A percentile compares a stretch with the other conserved stretches of the same genome.
Conservation (phyloP, 2,329 filamentous ascomycete genomes). For the Claviceps sp. region DNA sequence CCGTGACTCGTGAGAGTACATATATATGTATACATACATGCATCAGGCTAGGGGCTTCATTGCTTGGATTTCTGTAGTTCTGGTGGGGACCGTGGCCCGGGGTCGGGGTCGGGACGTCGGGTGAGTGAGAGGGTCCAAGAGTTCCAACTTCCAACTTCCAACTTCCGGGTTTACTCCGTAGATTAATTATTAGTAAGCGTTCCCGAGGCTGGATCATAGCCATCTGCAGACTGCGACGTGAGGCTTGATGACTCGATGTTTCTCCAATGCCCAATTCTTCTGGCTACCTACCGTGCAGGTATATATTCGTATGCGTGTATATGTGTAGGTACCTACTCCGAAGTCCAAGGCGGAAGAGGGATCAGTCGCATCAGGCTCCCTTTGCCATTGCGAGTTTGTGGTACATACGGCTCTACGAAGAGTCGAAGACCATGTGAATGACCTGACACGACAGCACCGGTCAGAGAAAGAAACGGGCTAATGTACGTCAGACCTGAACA, state of each 20-base stretch:
- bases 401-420: too few species aligned
- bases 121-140: background rate
- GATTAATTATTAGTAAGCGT: too few species aligned
- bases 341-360: background rate
- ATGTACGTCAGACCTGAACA: background rate
- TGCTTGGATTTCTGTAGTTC: too few species aligned
- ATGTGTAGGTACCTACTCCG: background rate
- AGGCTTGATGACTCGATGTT: too few species aligned
- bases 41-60: too few species aligned
- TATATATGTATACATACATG: too few species aligned
- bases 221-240: background rate
- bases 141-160: background rate
- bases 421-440: too few species aligned
- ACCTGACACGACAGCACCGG: conserved; percentile 1
- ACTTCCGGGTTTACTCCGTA: background rate
- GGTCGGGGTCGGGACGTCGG: too few species aligned
- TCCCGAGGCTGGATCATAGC: conserved; percentile 1
- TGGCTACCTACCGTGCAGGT: background rate
- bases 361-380: background rate
- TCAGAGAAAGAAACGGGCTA: background rate
- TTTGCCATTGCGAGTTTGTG: too few species aligned
- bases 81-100: too few species aligned
- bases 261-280: background rate
- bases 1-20: too few species aligned
- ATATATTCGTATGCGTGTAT: background rate